phyloP scores from a whole-genome alignment of 2,329 filamentous ascomycete species.

The Ascochyta koolunga region DNA sequence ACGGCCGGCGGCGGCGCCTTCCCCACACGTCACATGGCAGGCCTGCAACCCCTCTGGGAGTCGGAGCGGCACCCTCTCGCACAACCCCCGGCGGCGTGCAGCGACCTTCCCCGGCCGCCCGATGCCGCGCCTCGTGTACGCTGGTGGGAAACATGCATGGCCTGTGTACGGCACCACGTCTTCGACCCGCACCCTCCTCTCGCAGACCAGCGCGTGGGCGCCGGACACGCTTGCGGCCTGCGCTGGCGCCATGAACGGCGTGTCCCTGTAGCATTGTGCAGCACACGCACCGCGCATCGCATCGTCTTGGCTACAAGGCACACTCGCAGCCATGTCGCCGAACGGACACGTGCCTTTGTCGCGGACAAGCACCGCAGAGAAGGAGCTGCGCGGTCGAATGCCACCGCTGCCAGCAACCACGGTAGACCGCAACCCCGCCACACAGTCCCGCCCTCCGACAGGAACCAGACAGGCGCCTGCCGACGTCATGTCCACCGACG shows the following conservation, averaged over 20 bases:
- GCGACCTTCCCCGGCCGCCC: too few species aligned
- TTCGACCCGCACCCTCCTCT: slow-evolving; percentile 10
- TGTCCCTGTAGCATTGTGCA: slow-evolving; percentile 14
- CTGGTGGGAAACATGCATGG: slow-evolving; percentile 30
- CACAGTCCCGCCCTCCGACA: slow-evolving; percentile 20
- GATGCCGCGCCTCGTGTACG: slow-evolving; percentile 6
- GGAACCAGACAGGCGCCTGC: slow-evolving; percentile 15
- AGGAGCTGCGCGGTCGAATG: slow-evolving; percentile 36
- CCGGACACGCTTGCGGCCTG: slow-evolving; percentile 25
- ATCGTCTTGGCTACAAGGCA: not conserved
- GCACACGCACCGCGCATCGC: slow-evolving; percentile 16
- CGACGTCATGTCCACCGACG: slow-evolving; percentile 17
- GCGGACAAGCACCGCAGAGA: slow-evolving; percentile 27
- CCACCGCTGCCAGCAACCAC: slow-evolving; percentile 34
- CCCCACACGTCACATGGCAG: slow-evolving; percentile 12
- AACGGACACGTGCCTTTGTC: slow-evolving; percentile 14
- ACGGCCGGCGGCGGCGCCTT: slow-evolving; percentile 7
- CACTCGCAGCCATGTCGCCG: slow-evolving; percentile 14
- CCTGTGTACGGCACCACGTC: slow-evolving; percentile 4
- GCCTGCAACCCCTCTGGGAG: too few species aligned
- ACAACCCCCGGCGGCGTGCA: too few species aligned
- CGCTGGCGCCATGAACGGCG: slow-evolving; percentile 29
- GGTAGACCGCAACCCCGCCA: slow-evolving; percentile 23
- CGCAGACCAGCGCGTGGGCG: slow-evolving; percentile 22
- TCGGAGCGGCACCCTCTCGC: too few species aligned